These are phyloP conservation scores for Ceratocystis destructans DNA, from an alignment of 2,329 filamentous ascomycete genomes.

Conservation along the genomic window DNA sequence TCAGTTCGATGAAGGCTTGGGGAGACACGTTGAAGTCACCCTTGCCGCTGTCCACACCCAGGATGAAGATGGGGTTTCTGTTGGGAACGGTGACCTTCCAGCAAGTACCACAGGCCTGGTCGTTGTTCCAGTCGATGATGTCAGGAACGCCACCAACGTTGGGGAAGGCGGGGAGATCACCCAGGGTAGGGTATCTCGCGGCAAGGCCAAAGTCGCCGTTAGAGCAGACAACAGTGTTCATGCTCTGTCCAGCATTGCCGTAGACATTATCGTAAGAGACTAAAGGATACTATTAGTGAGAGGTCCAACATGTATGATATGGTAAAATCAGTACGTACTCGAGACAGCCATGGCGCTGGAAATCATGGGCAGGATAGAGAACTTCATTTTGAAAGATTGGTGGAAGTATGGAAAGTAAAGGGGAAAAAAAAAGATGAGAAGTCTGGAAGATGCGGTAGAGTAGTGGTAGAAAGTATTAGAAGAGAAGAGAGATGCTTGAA, in stretches of 20 bases:
- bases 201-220: slow-evolving; percentile 54
- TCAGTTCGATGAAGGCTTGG: slow-evolving; percentile 42
- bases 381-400: slow-evolving; percentile 30
- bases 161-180: slow-evolving; percentile 37
- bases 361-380: slow-evolving; percentile 30
- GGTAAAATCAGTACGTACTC: slow-evolving; percentile 22
- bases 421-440: neutral
- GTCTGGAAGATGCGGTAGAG: neutral
- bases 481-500: neutral
- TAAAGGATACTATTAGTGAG: slow-evolving; percentile 17
- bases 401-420: neutral
- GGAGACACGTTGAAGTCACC: slow-evolving; percentile 44
- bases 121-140: slow-evolving; percentile 43
- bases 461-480: neutral
- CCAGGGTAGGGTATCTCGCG: slow-evolving; percentile 44
- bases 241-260: slow-evolving; percentile 43
- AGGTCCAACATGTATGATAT: neutral
- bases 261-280: slow-evolving; percentile 63
- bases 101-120: slow-evolving; percentile 42
- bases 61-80: slow-evolving; percentile 38
- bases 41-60: slow-evolving; percentile 41
- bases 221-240: slow-evolving; percentile 50
- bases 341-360: slow-evolving; percentile 28
- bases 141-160: slow-evolving; percentile 41
- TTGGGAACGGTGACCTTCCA: slow-evolving; percentile 39